A percentile compares a stretch with the other conserved stretches of the same genome.
phyloP scores from a whole-genome alignment of 169 alveolate genomes.

The Cryptosporidium ubiquitum region DNA sequence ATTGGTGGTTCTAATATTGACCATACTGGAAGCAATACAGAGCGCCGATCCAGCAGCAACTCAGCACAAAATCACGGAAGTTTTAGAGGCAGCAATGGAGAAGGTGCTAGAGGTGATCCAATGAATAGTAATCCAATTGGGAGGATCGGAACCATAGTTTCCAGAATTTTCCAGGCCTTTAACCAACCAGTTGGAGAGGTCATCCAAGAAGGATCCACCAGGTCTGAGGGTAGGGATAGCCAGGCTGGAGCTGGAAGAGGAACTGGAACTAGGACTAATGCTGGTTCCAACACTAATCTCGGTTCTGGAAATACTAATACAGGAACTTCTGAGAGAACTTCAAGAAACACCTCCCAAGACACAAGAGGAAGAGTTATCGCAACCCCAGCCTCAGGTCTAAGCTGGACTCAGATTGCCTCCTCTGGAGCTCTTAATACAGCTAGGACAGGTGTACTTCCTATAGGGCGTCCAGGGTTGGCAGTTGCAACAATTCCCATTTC shows the following conservation, averaged over 20 bases:
- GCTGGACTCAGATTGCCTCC: conserved; percentile 38
- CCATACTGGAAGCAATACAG: not conserved
- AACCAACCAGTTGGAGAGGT: conserved; percentile 42
- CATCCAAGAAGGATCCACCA: not conserved
- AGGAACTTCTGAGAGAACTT: not conserved
- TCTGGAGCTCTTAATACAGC: not conserved
- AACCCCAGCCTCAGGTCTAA: conserved; percentile 1
- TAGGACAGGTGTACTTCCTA: conserved; percentile 45
- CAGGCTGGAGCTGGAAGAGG: not conserved
- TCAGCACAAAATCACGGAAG: not conserved
- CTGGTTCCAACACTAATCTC: not conserved
- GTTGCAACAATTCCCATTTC: conserved; percentile 64
- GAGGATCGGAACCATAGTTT: conserved; percentile 57
- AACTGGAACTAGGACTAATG: not conserved
- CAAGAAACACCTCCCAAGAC: not conserved
- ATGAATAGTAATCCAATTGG: conserved; percentile 46
- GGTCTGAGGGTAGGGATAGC: not conserved
- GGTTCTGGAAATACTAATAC: not conserved
- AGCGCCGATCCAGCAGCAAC: not conserved
- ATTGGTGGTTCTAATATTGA: not conserved
- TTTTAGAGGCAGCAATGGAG: not conserved
- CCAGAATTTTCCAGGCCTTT: conserved; percentile 65
- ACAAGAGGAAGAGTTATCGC: not conserved
- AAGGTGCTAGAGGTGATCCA: not conserved
- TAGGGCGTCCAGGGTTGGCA: conserved; percentile 70